Conservation (phyloP, 805 yeast species). For the Candida verbasci region DNA sequence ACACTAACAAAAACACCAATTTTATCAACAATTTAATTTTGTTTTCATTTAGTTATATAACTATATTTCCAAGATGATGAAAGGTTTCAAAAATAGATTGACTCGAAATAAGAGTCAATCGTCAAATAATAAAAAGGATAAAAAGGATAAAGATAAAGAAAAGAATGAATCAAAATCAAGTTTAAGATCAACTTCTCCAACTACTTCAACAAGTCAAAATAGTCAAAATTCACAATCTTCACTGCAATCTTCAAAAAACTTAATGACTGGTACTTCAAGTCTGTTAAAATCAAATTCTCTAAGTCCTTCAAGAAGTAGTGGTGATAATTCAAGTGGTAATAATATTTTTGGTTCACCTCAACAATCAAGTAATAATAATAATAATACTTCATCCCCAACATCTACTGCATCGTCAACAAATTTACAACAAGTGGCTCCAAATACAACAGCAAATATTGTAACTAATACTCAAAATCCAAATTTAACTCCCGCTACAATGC, state of each 20-base stretch:
- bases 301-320: conserved; percentile 28
- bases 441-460: conserved; percentile 7
- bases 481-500: conserved; percentile 4
- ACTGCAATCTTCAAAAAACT: conserved; percentile 12
- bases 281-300: conserved; percentile 28
- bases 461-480: neutral
- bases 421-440: conserved; percentile 7
- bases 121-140: conserved; percentile 30
- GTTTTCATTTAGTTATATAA: neutral
- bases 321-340: conserved; percentile 12
- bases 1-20: too few relatives aligned
- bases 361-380: conserved; percentile 4
- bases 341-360: conserved; percentile 3
- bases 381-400: conserved; percentile 10
- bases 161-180: conserved; percentile 12
- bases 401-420: conserved; percentile 6
- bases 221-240: conserved; percentile 5
- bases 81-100: conserved; percentile 44
- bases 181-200: neutral
- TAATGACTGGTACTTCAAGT: conserved; percentile 13
- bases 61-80: conserved; percentile 33
- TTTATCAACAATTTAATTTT: too few relatives aligned
- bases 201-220: too few relatives aligned
- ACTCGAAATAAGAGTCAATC: conserved; percentile 37
- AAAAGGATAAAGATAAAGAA: conserved; percentile 32